Evolutionary conservation across 2,329 filamentous ascomycete genomes (phyloP).

Genomic region (Diaporthe velutina): DNA sequence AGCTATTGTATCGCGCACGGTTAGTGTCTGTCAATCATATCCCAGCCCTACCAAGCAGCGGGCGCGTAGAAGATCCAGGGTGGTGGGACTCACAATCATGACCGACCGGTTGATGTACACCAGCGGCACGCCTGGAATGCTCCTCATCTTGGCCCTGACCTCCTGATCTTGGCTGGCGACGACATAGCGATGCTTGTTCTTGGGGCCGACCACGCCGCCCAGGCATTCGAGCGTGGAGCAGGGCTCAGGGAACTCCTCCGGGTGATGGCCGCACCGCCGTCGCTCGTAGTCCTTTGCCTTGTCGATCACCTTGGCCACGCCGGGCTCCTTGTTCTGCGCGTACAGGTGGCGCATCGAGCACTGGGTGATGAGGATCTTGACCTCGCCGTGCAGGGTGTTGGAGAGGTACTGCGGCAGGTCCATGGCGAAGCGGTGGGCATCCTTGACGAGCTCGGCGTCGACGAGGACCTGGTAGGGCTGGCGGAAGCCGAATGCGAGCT

Average conservation of each 20-base stretch:
- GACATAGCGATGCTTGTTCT: conserved; percentile 84
- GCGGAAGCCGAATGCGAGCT: conserved; percentile 88
- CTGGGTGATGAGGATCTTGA: conserved; percentile 80
- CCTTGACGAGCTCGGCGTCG: conserved; percentile 86
- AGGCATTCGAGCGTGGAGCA: conserved; percentile 79
- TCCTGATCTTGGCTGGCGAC: conserved; percentile 80
- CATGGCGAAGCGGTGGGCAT: conserved; percentile 89
- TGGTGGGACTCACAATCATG: conserved; percentile 69
- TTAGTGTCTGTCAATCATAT: conserved; percentile 32
- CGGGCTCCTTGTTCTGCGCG: conserved; percentile 67
- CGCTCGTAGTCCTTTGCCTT: conserved; percentile 80
- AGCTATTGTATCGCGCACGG: conserved; percentile 20
- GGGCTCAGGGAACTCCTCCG: conserved; percentile 77
- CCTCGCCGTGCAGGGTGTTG: conserved; percentile 73
- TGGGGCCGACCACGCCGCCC: conserved; percentile 82
- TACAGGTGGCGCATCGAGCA: conserved; percentile 83
- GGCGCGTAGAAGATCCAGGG: not conserved
- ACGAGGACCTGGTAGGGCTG: conserved; percentile 95
- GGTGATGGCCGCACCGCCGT: conserved; percentile 82
- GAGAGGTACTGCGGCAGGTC: conserved; percentile 65
- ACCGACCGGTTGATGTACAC: conserved; percentile 85
- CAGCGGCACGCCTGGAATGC: conserved; percentile 79
- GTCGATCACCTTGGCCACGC: conserved; percentile 73
- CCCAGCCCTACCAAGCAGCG: conserved; percentile 41
- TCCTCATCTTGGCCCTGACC: conserved; percentile 73